Conservation (phyloP, 2,329 filamentous ascomycete genomes). For the Metarhizium rileyi region DNA sequence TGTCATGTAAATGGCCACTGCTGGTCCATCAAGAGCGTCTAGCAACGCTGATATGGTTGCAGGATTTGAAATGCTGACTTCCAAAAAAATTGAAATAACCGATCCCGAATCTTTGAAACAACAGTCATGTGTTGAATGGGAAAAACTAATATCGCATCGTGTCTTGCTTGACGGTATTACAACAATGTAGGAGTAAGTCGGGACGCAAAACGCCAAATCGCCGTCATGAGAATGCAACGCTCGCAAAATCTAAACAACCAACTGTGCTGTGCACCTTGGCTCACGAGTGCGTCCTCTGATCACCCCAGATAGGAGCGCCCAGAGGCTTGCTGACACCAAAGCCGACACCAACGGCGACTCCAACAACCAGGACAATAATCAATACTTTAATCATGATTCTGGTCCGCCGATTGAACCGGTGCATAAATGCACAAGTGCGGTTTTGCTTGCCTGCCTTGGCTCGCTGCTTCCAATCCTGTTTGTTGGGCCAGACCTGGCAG, state of each 20-base stretch:
- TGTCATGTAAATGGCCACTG: slow-evolving; percentile 3
- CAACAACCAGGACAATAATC: slow-evolving; percentile 41
- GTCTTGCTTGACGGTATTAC: slow-evolving; percentile 3
- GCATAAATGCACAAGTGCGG: slow-evolving; percentile 42
- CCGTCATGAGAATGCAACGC: not conserved
- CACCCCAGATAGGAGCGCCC: slow-evolving; percentile 48
- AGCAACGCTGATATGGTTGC: not conserved
- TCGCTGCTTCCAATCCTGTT: slow-evolving; percentile 50
- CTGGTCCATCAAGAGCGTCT: not conserved
- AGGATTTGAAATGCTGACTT: not conserved
- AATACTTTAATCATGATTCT: slow-evolving; percentile 45
- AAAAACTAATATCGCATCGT: not conserved
- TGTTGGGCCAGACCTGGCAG: slow-evolving; percentile 49
- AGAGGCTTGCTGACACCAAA: slow-evolving; percentile 53
- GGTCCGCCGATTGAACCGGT: slow-evolving; percentile 42
- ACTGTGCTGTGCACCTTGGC: slow-evolving; percentile 9
- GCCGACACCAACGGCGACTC: slow-evolving; percentile 45
- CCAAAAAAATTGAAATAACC: too few relatives aligned
- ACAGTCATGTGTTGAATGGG: not conserved
- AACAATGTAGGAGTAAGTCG: slow-evolving; percentile 1
- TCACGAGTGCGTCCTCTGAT: slow-evolving; percentile 8
- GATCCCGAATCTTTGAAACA: not conserved
- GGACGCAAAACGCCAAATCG: not conserved
- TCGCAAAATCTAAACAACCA: not conserved
- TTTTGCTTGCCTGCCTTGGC: slow-evolving; percentile 46